Evolutionary conservation across 2,329 filamentous ascomycete species (phyloP).

Genomic region (Diplodia corticola): DNA sequence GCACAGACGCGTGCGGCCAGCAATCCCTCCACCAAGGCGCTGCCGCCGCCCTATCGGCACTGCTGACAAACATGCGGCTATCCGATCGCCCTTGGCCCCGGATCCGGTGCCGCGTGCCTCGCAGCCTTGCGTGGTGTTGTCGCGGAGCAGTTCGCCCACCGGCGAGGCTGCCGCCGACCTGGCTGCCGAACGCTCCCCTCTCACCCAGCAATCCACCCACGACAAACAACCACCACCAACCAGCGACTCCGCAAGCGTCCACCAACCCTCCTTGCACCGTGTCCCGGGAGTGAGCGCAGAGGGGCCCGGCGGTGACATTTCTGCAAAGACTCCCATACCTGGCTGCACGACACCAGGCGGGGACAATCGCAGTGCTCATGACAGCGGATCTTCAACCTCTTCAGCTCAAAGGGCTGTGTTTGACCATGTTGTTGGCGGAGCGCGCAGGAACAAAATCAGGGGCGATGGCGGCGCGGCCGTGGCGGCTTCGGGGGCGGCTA

Average conservation of each 20-base stretch:
- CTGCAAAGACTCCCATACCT: neutral
- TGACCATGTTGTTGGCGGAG: neutral
- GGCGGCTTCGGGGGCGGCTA: neutral
- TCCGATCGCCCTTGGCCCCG: neutral
- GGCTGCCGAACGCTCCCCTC: neutral
- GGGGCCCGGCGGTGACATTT: neutral
- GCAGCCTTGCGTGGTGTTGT: neutral
- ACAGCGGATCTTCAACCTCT: neutral
- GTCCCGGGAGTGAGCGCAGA: neutral
- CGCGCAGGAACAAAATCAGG: neutral
- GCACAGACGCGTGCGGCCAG: neutral
- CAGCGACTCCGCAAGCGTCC: neutral
- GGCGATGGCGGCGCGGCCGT: neutral
- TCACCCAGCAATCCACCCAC: neutral
- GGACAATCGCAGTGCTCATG: neutral
- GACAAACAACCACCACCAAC: neutral
- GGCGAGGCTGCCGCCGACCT: neutral
- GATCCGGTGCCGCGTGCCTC: neutral
- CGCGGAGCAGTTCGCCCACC: neutral
- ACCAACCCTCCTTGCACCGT: neutral
- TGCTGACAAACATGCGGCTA: neutral
- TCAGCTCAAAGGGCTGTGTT: neutral
- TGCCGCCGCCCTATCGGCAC: neutral
- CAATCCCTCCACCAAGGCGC: constrained; percentile 2
- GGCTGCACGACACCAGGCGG: neutral